Evolutionary conservation across 2,329 filamentous ascomycete species (phyloP), one percentile per base, ranked within the genome.

Genomic region (Domatiomyces globalis): DNA sequence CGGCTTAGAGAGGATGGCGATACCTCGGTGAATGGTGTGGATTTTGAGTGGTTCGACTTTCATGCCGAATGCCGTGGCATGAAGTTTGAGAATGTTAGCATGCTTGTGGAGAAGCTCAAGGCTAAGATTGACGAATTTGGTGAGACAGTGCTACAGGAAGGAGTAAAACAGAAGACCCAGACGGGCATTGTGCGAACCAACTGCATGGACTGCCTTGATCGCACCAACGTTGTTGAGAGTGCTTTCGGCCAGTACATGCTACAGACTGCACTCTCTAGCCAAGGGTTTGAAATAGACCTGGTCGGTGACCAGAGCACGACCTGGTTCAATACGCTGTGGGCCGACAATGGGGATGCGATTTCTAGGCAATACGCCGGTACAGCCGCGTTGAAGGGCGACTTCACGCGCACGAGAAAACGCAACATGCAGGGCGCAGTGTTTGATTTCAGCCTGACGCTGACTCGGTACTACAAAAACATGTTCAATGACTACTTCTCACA

Each of bases 401-500:
- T 90, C 63, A 98, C 92, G 1, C 79, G 92, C 45, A 61, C 89
- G 2, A 78, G 83, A 52, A 95, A 94, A 69, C 80, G 92, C 45
- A 85, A 96, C 63, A 92, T 94, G 62, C 83, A 86, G 1, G 92
- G 92, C 2, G 90, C 90, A 0, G 69, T 98, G 53, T 94, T 90
- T 36, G 92, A 98, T 63, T 80, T 95, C 48, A 87, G 88, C 0
- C 73, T 96, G 48, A 95, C 89, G 0, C 72, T 98, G 43, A 90
- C 86, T 5, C 63, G 67, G 7, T 82, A 83, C 63, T 84, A 80
- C 63, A 83, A 76, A 63, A 96, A 95, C 58, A 92, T 96, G 68
- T 88, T 98, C 58, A 95, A 94, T 60, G 92, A 98, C 68, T 95
- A 94, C 67, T 96, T 96, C 67, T 85, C 89, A 19, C 92, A 98